phyloP scores from a whole-genome alignment of 2,329 filamentous ascomycete genomes.

The Colletotrichum phormii region DNA sequence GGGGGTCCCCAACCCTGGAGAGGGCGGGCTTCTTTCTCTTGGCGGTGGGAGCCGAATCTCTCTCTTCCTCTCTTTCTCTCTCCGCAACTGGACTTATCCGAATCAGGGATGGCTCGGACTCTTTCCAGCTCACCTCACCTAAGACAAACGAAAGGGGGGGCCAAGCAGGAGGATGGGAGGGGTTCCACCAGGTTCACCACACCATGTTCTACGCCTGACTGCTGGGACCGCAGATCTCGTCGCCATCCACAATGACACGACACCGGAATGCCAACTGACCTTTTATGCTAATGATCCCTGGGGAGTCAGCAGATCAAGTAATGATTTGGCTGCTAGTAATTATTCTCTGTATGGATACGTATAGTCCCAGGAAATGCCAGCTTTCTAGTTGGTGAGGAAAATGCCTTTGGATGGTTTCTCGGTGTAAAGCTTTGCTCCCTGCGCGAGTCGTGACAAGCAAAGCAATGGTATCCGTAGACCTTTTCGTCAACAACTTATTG shows the following conservation, averaged over 20 bases:
- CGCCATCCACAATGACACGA: not conserved
- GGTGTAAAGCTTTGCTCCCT: not conserved
- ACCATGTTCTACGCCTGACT: not conserved
- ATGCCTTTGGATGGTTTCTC: not conserved
- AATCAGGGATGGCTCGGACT: slow-evolving; percentile 2
- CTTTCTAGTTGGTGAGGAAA: not conserved
- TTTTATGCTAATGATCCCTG: not conserved
- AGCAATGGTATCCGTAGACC: not conserved
- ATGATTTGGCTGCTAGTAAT: not conserved
- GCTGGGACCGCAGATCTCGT: not conserved
- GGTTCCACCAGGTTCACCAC: not conserved
- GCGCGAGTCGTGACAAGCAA: not conserved
- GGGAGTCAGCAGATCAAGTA: not conserved
- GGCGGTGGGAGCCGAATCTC: slow-evolving; percentile 5
- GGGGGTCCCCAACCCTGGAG: not conserved
- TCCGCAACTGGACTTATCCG: slow-evolving; percentile 15
- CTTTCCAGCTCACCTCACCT: slow-evolving; percentile 26
- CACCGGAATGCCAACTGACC: not conserved
- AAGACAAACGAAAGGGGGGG: not conserved
- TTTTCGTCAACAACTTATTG: not conserved
- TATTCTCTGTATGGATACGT: not conserved
- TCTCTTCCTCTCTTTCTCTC: not conserved
- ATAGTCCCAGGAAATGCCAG: not conserved
- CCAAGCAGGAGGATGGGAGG: not conserved
- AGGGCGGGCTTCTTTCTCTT: not conserved